A percentile compares a stretch with the other conserved stretches of the same genome.
phyloP scores from a whole-genome alignment of 108 stramenopile species.

The Mediolabrus comicus region DNA sequence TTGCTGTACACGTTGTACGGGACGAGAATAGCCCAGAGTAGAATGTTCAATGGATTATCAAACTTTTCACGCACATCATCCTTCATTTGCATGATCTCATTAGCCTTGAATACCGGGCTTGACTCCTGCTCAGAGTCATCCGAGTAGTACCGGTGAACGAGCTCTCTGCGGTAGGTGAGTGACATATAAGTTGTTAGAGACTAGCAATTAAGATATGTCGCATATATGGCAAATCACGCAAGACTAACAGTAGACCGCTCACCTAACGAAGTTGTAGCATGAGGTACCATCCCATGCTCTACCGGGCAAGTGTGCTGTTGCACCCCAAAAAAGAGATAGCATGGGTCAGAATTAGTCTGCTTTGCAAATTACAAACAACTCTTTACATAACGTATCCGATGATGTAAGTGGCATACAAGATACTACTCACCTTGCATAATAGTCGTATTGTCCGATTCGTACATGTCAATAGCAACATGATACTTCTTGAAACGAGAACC shows the following conservation, averaged over 20 bases:
- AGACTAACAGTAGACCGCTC: background rate
- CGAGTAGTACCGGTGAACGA: conserved; percentile 12
- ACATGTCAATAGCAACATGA: conserved; percentile 15
- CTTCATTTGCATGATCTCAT: conserved; percentile 8
- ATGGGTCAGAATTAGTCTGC: background rate
- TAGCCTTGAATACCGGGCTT: conserved; percentile 6
- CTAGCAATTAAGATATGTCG: background rate
- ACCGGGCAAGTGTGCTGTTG: conserved; percentile 3
- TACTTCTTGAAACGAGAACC: conserved; percentile 11
- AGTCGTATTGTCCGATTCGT: conserved; percentile 4
- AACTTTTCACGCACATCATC: conserved; percentile 8
- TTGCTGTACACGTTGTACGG: conserved; percentile 8
- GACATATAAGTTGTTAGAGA: background rate
- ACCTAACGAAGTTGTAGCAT: conserved; percentile 11
- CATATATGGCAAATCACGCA: background rate
- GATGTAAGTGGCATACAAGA: background rate
- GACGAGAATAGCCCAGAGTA: conserved; percentile 1
- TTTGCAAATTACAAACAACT: no score
- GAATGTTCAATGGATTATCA: conserved; percentile 6
- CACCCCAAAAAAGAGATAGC: background rate
- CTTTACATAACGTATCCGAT: background rate
- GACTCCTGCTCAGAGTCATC: conserved; percentile 7
- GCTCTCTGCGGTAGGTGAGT: conserved; percentile 2
- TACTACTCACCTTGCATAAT: conserved; percentile 11
- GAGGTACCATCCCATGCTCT: conserved; percentile 15